These are phyloP conservation scores for Synchytrium microbalum DNA, from an alignment of 371 early-diverging fungal species.

Conservation along the genomic window DNA sequence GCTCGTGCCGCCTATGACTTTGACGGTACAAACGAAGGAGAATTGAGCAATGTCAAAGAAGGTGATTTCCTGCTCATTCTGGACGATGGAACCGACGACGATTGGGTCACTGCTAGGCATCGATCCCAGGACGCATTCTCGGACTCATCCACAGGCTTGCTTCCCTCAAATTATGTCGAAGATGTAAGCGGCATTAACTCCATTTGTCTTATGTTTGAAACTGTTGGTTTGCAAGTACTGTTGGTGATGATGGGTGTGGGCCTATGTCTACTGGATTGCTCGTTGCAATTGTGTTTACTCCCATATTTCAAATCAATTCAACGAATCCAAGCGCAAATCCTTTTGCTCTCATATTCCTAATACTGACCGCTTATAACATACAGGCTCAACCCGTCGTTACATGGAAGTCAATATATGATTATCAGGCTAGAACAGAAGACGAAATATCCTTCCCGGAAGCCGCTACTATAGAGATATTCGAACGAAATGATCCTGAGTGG, in stretches of 20 bases:
- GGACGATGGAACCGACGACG: constrained; percentile 31
- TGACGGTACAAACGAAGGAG: constrained; percentile 75
- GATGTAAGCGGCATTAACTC: constrained; percentile 18
- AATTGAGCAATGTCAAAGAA: constrained; percentile 64
- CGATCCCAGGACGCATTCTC: constrained; percentile 28
- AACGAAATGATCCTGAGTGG: constrained; percentile 36
- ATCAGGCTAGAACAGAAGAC: constrained; percentile 75
- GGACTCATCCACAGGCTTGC: constrained; percentile 27
- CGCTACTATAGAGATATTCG: constrained; percentile 24
- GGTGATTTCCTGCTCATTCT: constrained; percentile 33
- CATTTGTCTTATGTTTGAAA: no score
- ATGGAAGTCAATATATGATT: constrained; percentile 63
- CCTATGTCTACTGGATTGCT: neutral
- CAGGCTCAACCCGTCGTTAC: neutral
- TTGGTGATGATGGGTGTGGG: constrained; percentile 4
- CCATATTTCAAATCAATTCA: no score
- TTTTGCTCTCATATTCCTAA: no score
- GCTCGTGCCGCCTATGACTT: constrained; percentile 76
- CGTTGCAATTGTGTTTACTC: no score
- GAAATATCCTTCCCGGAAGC: constrained; percentile 74
- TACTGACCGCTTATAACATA: neutral
- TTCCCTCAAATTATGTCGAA: constrained; percentile 35
- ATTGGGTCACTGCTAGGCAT: constrained; percentile 27
- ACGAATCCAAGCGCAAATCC: no score
- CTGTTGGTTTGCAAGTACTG: no score